Evolutionary conservation across 495 filamentous ascomycete species (phyloP), one percentile per base, ranked within the genome.

Genomic region (Penicillium paxilli): DNA sequence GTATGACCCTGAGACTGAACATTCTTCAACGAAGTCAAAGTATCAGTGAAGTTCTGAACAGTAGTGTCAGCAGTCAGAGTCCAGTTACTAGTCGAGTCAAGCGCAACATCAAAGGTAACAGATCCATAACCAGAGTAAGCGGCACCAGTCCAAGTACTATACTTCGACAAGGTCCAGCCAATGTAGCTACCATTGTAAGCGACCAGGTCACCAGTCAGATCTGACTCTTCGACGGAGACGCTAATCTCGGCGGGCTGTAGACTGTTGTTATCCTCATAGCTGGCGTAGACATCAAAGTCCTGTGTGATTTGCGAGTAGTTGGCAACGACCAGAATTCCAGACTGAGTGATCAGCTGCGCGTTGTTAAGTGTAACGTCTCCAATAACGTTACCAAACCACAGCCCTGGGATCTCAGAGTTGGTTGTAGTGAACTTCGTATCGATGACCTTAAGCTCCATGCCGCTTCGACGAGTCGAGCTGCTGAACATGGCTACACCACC

Each of bases 401-500:
- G 42, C 14, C 47, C 57, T 20, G 57, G 57, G 32, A 59, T 54
- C 4, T 19, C 40, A 20, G 22, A 17, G 11, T 47, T 47, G 19
- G 40, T 40, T 1, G 55, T 58, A 2, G 51, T 58, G 25, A 59
- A 55, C 42, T 51, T 55, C 32, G 51, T 59, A 16, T 54, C 51
- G n/a, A 47, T 50, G n/a, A 55, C 19, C 19, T 55, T 59, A 4
- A 59, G 44, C 8, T 33, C 21, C 0, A 51, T 51, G 33, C 51
- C 57, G 33, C 51, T 55, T 5, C 4, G 1, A 7, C 50, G 40
- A 8, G 14, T 14, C 5, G 41, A 20, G 23, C 47, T 54, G 46
- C 55, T 58, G 35, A 59, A 59, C 33, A 59, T 59, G 5, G 51
- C 57, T n/a, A 59, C 47, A 10, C 57, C 57, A 5, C 51, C 57